These are phyloP conservation scores for Conticribra weissflogii DNA, from an alignment of 108 stramenopile genomes.

Conservation along the genomic window DNA sequence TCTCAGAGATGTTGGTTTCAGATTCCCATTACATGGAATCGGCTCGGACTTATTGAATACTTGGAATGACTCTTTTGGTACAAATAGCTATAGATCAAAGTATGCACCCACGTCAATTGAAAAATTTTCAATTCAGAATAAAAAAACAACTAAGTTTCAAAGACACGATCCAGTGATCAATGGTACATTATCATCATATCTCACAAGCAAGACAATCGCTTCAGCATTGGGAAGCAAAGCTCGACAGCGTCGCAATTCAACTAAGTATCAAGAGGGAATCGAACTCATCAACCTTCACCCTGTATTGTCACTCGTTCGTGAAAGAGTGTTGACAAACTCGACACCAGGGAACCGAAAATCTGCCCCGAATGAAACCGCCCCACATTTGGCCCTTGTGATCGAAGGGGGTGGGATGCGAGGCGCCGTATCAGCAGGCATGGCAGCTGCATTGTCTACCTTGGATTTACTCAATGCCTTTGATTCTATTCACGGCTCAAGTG, in stretches of 20 bases:
- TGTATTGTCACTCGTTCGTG: constrained; percentile 39
- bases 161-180: constrained; percentile 49
- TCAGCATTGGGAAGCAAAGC: constrained; percentile 1
- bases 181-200: constrained; percentile 38
- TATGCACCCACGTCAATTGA: neutral
- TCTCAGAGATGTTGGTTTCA: constrained; percentile 47
- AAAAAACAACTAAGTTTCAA: constrained; percentile 20
- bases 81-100: neutral
- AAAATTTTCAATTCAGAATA: neutral
- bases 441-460: constrained; percentile 49
- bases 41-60: constrained; percentile 19
- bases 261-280: constrained; percentile 29
- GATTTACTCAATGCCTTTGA: constrained; percentile 55
- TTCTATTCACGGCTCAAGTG: constrained; percentile 51
- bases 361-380: constrained; percentile 2
- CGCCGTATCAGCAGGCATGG: constrained; percentile 61
- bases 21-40: constrained; percentile 33
- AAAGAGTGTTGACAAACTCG: constrained; percentile 45
- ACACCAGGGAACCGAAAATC: constrained; percentile 42
- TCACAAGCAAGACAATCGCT: constrained; percentile 19
- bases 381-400: constrained; percentile 52
- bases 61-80: neutral
- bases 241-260: constrained; percentile 13
- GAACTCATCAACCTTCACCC: constrained; percentile 41
- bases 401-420: constrained; percentile 65